Conservation (phyloP, 257 asterid species). For the Gentiana straminea region DNA sequence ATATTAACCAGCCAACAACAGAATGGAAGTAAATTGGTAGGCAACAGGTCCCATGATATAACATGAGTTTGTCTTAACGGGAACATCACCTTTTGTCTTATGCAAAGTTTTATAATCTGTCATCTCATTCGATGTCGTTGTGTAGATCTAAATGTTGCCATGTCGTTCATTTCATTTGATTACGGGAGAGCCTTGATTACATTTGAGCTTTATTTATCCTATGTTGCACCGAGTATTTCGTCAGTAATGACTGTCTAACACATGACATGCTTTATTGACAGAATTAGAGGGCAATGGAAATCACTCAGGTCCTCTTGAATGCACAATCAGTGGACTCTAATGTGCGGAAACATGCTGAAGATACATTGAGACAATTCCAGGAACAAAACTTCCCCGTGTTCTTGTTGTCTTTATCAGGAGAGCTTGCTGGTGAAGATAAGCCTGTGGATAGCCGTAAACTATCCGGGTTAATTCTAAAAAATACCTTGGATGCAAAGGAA, state of each 20-base stretch:
- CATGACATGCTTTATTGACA: constrained; percentile 8
- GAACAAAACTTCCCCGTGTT: constrained; percentile 53
- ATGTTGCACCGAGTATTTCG: background rate
- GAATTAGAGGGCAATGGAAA: constrained; percentile 35
- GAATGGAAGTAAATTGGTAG: too few relatives aligned
- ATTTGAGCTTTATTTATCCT: background rate
- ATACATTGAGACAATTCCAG: constrained; percentile 41
- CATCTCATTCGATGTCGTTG: background rate
- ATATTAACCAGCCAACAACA: too few relatives aligned
- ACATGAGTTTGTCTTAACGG: too few relatives aligned
- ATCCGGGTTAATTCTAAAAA: constrained; percentile 51
- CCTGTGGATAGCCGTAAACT: constrained; percentile 57
- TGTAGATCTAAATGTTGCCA: background rate
- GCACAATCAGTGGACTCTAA: constrained; percentile 49
- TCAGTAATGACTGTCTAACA: background rate
- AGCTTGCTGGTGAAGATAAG: constrained; percentile 48
- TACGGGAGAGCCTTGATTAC: background rate
- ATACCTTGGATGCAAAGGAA: constrained; percentile 61
- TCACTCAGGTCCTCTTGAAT: constrained; percentile 47
- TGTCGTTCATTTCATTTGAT: background rate
- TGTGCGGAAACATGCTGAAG: constrained; percentile 47
- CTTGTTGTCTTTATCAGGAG: constrained; percentile 44
- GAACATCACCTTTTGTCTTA: too few relatives aligned
- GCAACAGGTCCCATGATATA: too few relatives aligned
- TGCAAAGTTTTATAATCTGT: background rate